These are phyloP conservation scores for Mycena sp. DNA, from an alignment of 1,284 basidiomycete species.

Conservation along the genomic window DNA sequence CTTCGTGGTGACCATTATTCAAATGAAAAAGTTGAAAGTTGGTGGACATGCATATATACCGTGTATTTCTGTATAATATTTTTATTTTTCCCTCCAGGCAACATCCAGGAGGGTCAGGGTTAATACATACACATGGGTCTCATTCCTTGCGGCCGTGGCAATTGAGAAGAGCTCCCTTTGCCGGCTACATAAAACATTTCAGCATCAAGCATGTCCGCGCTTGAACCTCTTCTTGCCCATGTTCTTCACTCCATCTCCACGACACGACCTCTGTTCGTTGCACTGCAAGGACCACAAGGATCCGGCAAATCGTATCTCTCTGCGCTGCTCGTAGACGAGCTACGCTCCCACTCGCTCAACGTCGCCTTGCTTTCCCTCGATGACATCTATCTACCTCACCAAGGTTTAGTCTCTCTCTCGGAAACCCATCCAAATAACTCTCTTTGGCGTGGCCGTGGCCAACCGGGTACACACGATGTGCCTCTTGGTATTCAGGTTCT, in stretches of 20 bases:
- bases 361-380: constrained; percentile 83
- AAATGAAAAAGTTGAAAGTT: too few species aligned
- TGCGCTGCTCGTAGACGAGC: constrained; percentile 57
- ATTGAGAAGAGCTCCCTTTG: too few species aligned
- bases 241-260: constrained; percentile 17
- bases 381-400: constrained; percentile 85
- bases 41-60: too few species aligned
- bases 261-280: constrained; percentile 71
- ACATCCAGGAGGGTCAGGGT: too few species aligned
- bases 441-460: constrained; percentile 82
- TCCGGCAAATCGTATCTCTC: constrained; percentile 84
- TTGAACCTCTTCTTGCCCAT: constrained; percentile 23
- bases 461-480: constrained; percentile 90
- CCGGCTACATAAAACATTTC: too few species aligned
- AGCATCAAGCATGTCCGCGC: constrained; percentile 19
- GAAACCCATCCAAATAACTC: constrained; percentile 63
- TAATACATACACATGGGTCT: too few species aligned
- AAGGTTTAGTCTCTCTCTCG: constrained; percentile 63
- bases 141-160: too few species aligned
- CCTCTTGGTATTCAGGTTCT: constrained; percentile 67
- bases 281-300: constrained; percentile 89
- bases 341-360: constrained; percentile 60
- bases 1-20: too few species aligned
- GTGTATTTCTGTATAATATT: too few species aligned
- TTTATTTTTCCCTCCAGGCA: too few species aligned